phyloP scores from a whole-genome alignment of 768 basidiomycete genomes.

The Hygrophorus russula region DNA sequence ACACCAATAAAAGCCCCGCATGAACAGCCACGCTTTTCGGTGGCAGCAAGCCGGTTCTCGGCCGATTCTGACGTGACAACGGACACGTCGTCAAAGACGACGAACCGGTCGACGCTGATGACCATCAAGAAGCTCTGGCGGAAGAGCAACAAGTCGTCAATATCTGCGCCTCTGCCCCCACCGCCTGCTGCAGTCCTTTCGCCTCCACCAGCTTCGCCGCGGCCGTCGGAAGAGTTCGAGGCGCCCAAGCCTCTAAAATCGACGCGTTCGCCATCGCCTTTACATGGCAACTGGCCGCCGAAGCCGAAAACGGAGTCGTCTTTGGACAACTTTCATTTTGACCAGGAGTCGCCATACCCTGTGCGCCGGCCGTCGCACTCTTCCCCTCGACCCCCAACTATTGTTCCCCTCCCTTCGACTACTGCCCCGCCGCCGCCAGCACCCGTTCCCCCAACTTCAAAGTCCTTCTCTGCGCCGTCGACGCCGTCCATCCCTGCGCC shows the following conservation, averaged over 20 bases:
- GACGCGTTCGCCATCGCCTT: neutral
- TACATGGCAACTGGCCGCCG: neutral
- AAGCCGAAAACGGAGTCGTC: conserved; percentile 18
- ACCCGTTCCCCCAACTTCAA: conserved; percentile 9
- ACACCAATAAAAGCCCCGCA: neutral
- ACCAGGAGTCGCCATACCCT: conserved; percentile 68
- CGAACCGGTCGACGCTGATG: conserved; percentile 35
- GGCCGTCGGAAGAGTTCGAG: conserved; percentile 22
- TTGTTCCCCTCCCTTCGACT: conserved; percentile 10
- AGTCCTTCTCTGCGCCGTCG: too few species aligned
- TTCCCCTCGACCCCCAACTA: conserved; percentile 11
- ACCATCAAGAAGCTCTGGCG: conserved; percentile 72
- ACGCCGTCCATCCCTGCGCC: conserved; percentile 18
- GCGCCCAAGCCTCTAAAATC: conserved; percentile 6
- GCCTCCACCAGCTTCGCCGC: conserved; percentile 24
- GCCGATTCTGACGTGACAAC: conserved; percentile 50
- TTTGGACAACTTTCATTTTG: conserved; percentile 47
- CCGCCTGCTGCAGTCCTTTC: conserved; percentile 19
- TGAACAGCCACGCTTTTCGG: neutral
- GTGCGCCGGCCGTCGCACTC: conserved; percentile 16
- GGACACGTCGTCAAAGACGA: conserved; percentile 16
- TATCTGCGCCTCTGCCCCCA: conserved; percentile 10
- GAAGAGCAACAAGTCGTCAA: conserved; percentile 49
- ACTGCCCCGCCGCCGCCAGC: neutral
- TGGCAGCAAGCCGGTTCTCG: conserved; percentile 60